Evolutionary conservation across 192 early-diverging fungal species (phyloP).

Genomic region (Obelidium mucronatum): DNA sequence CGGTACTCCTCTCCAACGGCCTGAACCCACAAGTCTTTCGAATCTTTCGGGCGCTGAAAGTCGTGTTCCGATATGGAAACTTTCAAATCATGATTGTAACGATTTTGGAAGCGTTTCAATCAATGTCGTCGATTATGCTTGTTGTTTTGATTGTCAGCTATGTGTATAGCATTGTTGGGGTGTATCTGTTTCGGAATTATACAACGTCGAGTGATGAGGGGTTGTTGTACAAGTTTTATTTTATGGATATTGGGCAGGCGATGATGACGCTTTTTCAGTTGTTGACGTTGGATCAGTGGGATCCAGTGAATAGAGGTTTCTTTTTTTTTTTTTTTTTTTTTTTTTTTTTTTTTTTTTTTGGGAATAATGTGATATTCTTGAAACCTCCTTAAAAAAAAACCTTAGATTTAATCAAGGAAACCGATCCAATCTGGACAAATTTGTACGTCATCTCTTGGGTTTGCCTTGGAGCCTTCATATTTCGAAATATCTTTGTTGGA

Average conservation of each 20-base stretch:
- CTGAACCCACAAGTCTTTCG: conserved; percentile 31
- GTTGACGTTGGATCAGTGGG: conserved; percentile 58
- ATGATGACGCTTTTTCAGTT: conserved; percentile 54
- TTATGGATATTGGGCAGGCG: conserved; percentile 42
- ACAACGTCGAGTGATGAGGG: conserved; percentile 25
- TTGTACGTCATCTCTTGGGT: conserved; percentile 54
- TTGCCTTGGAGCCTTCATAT: conserved; percentile 58
- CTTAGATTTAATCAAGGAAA: conserved; percentile 20
- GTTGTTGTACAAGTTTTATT: conserved; percentile 45
- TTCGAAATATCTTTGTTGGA: conserved; percentile 58
- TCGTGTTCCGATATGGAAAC: conserved; percentile 44
- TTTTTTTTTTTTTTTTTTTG: too few relatives aligned
- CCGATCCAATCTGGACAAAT: conserved; percentile 40
- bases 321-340: too few relatives aligned
- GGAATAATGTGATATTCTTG: too few relatives aligned
- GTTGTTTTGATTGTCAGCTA: conserved; percentile 46
- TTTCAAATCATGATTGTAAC: conserved; percentile 53
- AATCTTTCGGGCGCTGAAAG: conserved; percentile 46
- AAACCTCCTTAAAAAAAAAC: not conserved
- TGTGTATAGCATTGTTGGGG: conserved; percentile 48
- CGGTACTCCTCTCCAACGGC: not conserved
- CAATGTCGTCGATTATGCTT: conserved; percentile 53
- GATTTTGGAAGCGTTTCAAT: conserved; percentile 55
- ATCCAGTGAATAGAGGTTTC: conserved; percentile 37
- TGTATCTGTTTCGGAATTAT: conserved; percentile 46